These are phyloP conservation scores for Hypomyces perniciosus DNA, from an alignment of 2,329 filamentous ascomycete species.

Conservation along the genomic window DNA sequence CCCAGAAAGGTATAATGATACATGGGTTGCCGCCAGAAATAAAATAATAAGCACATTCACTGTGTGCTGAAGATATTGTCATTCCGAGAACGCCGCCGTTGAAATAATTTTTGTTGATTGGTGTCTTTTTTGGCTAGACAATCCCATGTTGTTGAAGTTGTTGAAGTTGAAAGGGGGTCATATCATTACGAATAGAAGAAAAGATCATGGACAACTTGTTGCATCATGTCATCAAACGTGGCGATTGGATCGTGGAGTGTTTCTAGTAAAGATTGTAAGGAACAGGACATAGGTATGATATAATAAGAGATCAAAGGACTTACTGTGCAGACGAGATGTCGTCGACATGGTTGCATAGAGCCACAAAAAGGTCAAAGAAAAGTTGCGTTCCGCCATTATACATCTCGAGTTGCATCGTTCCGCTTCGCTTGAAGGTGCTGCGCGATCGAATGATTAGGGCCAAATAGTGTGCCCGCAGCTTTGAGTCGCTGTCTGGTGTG, in stretches of 20 bases:
- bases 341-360: slow-evolving; percentile 84
- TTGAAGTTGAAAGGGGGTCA: not conserved
- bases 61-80: not conserved
- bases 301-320: slow-evolving; percentile 23
- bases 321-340: slow-evolving; percentile 55
- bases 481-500: slow-evolving; percentile 86
- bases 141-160: not conserved
- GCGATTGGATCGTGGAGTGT: slow-evolving; percentile 44
- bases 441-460: slow-evolving; percentile 86
- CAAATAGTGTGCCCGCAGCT: slow-evolving; percentile 83
- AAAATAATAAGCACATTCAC: not conserved
- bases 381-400: slow-evolving; percentile 72
- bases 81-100: slow-evolving; percentile 7
- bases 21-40: slow-evolving; percentile 21
- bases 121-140: not conserved
- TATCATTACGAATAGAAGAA: slow-evolving; percentile 20
- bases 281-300: not conserved
- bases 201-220: slow-evolving; percentile 5
- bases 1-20: slow-evolving; percentile 26
- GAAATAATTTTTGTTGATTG: not conserved
- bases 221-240: slow-evolving; percentile 26
- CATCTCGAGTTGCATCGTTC: slow-evolving; percentile 96
- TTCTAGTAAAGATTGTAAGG: slow-evolving; percentile 19
- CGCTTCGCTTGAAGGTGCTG: slow-evolving; percentile 84
- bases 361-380: slow-evolving; percentile 92